Evolutionary conservation across 441 rosid species (phyloP), one percentile per base, ranked within the genome.

Genomic region (Gossypium trilobum): DNA sequence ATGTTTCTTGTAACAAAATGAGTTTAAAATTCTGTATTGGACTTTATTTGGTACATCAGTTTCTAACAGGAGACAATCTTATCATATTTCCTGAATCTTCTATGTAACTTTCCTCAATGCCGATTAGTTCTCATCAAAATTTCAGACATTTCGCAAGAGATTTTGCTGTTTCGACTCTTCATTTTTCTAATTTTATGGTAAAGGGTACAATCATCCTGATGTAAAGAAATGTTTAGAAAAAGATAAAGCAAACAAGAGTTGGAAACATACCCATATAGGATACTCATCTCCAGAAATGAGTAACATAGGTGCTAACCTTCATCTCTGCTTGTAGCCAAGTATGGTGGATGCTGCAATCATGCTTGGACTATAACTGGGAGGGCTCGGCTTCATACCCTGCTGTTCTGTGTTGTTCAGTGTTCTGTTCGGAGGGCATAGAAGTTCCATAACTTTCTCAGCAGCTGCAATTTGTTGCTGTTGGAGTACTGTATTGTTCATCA

Each of bases 331-430:
- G 65, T 78, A 83, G 76, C 78, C 23, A 57, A 92, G 82, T 42
- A 92, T 82, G 69, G 85, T 79, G 0, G 82, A 84, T 68, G 95
- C 93, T 22, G 98, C 96, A 62, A 89, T 75, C 77, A 52, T 58
- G 74, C 95, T 89, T 5, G 96, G 95, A 42, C 82, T 77, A 76
- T 73, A 62, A 31, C 44, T 22, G 0, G 75, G 76, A 5, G 69
- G 60, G 9, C 9, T 76, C 82, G 16, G 50, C 58, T 25, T 70
- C 61, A 33, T 23, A 73, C 55, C 72, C 65, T 48, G 61, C 72
- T 57, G 66, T 58, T 23, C 60, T 50, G 65, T 75, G 69, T 70
- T 73, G 54, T 77, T 57, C n/a, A 71, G 10, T n/a, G 25, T 52
- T 20, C 67, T 61, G 68, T 74, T 76, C 0, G 82, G 46, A 68